Conservation (phyloP, 768 basidiomycete genomes). For the Psilocybe azurescens region DNA sequence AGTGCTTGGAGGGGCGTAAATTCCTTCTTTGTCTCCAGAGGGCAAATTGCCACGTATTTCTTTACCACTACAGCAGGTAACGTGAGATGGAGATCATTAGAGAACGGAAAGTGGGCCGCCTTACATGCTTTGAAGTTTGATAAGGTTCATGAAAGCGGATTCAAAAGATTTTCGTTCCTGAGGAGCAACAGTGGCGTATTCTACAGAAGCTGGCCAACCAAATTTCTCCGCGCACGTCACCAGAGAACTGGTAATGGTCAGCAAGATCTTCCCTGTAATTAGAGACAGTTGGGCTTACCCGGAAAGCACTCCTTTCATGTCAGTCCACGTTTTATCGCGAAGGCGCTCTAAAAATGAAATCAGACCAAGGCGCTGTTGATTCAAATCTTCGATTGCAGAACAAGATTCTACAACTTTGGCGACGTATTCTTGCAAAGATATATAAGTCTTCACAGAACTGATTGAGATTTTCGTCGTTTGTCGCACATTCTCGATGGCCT, state of each 20-base stretch:
- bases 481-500: conserved; percentile 58
- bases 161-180: conserved; percentile 74
- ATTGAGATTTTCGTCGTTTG: conserved; percentile 43
- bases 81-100: neutral
- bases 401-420: conserved; percentile 50
- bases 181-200: conserved; percentile 57
- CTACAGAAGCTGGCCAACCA: conserved; percentile 83
- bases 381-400: conserved; percentile 45
- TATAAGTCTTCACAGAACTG: conserved; percentile 59
- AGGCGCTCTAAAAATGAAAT: conserved; percentile 64
- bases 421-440: conserved; percentile 67
- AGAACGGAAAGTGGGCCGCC: conserved; percentile 29
- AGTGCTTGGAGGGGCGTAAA: conserved; percentile 88
- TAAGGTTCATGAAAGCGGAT: conserved; percentile 73
- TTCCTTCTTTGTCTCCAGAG: conserved; percentile 50
- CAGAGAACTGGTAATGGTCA: conserved; percentile 53
- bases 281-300: conserved; percentile 47
- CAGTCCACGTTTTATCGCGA: conserved; percentile 76
- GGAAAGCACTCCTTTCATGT: conserved; percentile 70
- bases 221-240: conserved; percentile 70
- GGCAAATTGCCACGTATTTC: conserved; percentile 37
- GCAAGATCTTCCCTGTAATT: conserved; percentile 4
- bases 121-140: conserved; percentile 80
- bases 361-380: conserved; percentile 61
- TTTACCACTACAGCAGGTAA: conserved; percentile 50